Evolutionary conservation across 2,329 filamentous ascomycete genomes (phyloP).

Genomic region (Trichophyton rubrum): DNA sequence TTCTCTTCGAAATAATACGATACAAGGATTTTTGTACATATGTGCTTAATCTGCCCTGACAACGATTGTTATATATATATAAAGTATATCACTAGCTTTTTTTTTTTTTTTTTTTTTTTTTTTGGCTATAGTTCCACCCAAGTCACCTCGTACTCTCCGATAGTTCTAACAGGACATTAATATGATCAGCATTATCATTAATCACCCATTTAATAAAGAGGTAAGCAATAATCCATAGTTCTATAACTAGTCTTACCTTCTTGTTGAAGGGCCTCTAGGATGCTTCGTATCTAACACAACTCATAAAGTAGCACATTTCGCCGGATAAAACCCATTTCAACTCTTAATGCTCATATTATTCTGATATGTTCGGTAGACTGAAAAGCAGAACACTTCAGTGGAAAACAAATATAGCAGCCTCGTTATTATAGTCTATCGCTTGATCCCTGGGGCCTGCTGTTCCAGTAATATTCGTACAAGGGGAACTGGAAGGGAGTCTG

Average conservation of each 20-base stretch:
- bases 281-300: neutral
- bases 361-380: neutral
- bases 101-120: neutral
- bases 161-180: neutral
- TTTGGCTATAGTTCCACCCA: neutral
- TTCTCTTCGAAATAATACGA: neutral
- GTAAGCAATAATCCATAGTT: neutral
- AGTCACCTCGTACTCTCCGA: neutral
- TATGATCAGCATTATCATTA: neutral
- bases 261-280: neutral
- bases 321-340: neutral
- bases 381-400: neutral
- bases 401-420: neutral
- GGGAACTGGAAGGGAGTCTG: constrained; percentile 35
- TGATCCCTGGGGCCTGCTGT: neutral
- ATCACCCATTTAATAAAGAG: neutral
- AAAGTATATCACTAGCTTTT: neutral
- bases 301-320: neutral
- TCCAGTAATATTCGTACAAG: constrained; percentile 29
- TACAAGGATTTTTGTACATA: neutral
- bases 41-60: neutral
- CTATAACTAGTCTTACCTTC: neutral
- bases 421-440: neutral
- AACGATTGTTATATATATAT: neutral
- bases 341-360: neutral